These are phyloP conservation scores for Scorias spongiosa DNA, from an alignment of 2,329 filamentous ascomycete genomes.

Conservation along the genomic window DNA sequence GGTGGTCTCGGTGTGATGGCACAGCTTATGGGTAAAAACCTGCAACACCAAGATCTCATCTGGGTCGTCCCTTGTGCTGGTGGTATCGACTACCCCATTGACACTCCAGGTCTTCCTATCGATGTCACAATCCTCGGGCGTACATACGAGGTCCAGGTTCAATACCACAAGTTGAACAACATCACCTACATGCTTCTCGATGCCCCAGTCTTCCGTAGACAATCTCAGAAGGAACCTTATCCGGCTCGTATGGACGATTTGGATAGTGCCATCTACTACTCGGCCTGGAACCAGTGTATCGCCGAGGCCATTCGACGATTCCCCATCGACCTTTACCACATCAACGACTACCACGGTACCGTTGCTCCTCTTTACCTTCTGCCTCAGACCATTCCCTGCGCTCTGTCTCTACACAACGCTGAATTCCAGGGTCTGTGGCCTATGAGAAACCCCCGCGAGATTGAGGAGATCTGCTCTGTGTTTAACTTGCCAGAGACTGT, in stretches of 20 bases:
- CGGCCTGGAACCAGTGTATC: conserved; percentile 56
- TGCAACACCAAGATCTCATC: conserved; percentile 49
- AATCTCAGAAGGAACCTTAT: conserved; percentile 48
- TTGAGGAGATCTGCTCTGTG: conserved; percentile 47
- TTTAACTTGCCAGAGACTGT: conserved; percentile 45
- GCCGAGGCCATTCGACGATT: conserved; percentile 48
- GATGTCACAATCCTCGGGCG: conserved; percentile 45
- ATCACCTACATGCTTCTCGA: conserved; percentile 56
- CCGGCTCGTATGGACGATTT: conserved; percentile 55
- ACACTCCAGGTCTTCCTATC: conserved; percentile 45
- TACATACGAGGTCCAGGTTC: conserved; percentile 45
- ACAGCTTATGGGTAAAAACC: conserved; percentile 50
- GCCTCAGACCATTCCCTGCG: conserved; percentile 45
- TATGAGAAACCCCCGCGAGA: conserved; percentile 46
- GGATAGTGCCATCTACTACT: conserved; percentile 53
- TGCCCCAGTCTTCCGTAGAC: conserved; percentile 49
- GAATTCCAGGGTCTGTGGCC: conserved; percentile 57
- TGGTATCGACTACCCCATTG: conserved; percentile 47
- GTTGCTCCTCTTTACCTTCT: conserved; percentile 50
- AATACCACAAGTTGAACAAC: conserved; percentile 48
- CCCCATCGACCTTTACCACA: conserved; percentile 48
- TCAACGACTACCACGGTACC: conserved; percentile 51
- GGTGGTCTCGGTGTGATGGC: conserved; percentile 57
- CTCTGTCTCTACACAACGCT: conserved; percentile 52
- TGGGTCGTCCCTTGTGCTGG: conserved; percentile 41